Evolutionary conservation across 257 asterid species (phyloP).

Genomic region (Verbascum thapsus): DNA sequence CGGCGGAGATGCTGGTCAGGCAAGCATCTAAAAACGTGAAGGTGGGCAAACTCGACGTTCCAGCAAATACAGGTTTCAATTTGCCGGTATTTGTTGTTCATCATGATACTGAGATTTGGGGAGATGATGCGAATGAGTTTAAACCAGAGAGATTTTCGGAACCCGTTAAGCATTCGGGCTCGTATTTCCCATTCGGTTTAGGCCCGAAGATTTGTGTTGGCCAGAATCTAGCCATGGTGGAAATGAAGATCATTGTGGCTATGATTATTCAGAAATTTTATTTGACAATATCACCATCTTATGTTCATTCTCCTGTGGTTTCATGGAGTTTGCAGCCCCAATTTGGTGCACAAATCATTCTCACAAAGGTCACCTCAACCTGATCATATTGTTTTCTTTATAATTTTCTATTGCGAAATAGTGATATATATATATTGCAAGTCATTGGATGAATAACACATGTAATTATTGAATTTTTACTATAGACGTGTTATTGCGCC

Average conservation of each 20-base stretch:
- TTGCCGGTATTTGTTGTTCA: conserved; percentile 50
- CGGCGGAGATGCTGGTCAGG: conserved; percentile 44
- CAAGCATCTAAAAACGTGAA: conserved; percentile 38
- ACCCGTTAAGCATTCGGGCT: conserved; percentile 46
- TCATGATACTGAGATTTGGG: conserved; percentile 49
- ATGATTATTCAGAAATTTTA: conserved; percentile 39
- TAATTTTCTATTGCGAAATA: too few species aligned
- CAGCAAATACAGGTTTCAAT: conserved; percentile 47
- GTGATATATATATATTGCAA: too few species aligned
- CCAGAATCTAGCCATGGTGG: conserved; percentile 51
- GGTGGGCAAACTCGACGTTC: conserved; percentile 43
- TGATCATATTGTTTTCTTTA: too few species aligned
- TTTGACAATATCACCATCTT: conserved; percentile 47
- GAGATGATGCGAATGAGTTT: conserved; percentile 52
- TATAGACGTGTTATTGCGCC: too few species aligned
- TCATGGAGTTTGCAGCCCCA: conserved; percentile 48
- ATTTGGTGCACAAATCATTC: conserved; percentile 44
- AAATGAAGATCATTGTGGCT: conserved; percentile 44
- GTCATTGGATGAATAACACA: too few species aligned
- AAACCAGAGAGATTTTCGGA: conserved; percentile 45
- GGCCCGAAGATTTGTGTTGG: conserved; percentile 56
- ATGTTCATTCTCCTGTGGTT: conserved; percentile 50
- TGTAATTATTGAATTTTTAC: too few species aligned
- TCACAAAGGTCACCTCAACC: conserved; percentile 7
- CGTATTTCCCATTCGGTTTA: conserved; percentile 51